A percentile compares a stretch with the other conserved stretches of the same genome.
Evolutionary conservation across 148 eudicot genomes (phyloP).

Genomic region (Fagopyrum esculentum): DNA sequence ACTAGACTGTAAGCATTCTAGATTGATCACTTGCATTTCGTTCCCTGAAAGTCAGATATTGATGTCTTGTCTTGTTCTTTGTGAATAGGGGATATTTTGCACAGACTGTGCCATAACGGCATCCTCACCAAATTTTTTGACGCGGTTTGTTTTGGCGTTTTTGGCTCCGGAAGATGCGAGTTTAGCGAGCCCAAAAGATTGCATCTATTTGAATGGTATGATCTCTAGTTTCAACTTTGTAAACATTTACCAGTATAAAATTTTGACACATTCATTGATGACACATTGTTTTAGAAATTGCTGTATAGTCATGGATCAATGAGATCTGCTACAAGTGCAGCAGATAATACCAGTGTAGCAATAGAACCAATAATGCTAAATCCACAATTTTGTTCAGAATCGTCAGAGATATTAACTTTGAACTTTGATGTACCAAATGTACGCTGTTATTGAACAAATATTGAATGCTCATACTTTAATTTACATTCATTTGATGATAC

Average conservation of each 20-base stretch:
- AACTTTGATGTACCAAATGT: background rate
- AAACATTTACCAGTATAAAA: background rate
- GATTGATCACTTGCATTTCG: background rate
- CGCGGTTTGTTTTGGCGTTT: conserved; percentile 75
- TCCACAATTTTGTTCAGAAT: background rate
- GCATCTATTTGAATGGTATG: conserved; percentile 73
- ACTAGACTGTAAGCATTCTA: conserved; percentile 64
- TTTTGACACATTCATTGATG: background rate
- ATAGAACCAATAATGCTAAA: background rate
- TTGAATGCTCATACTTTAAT: background rate
- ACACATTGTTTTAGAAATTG: background rate
- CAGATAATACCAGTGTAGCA: background rate
- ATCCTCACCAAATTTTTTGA: conserved; percentile 85
- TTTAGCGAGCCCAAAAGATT: conserved; percentile 36
- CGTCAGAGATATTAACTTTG: background rate
- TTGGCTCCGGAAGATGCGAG: conserved; percentile 69
- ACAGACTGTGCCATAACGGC: conserved; percentile 83
- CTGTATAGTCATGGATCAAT: background rate
- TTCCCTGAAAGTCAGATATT: background rate
- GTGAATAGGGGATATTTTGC: conserved; percentile 77
- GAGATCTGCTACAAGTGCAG: background rate
- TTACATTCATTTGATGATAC: background rate
- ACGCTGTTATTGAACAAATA: background rate
- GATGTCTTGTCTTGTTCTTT: background rate
- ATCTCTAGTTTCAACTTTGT: background rate